A percentile compares a stretch with the other conserved stretches of the same genome.
Evolutionary conservation across 148 eudicot species (phyloP).

Genomic region (Chenopodium formosanum): DNA sequence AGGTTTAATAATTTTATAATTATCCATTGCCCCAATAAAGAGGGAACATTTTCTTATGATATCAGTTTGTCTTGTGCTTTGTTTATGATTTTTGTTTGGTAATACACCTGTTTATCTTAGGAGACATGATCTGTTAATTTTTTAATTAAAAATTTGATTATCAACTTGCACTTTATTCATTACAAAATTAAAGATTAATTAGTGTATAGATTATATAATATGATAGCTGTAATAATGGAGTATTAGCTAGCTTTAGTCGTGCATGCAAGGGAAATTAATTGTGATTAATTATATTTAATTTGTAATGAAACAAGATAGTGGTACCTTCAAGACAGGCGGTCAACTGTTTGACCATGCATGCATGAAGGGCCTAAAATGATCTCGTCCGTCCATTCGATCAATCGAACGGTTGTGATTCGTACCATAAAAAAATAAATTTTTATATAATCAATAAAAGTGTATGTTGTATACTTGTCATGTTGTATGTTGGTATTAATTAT

Average conservation of each 20-base stretch:
- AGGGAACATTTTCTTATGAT: conserved; percentile 40
- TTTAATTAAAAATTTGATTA: neutral
- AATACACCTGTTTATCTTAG: conserved; percentile 8
- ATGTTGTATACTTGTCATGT: neutral
- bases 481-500: conserved; percentile 11
- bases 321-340: conserved; percentile 15
- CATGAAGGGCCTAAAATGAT: neutral
- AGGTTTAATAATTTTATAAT: neutral
- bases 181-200: neutral
- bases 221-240: conserved; percentile 12
- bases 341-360: conserved; percentile 33
- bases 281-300: neutral
- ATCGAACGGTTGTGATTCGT: neutral
- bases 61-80: conserved; percentile 32
- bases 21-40: conserved; percentile 17
- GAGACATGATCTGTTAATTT: conserved; percentile 13
- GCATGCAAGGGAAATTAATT: conserved; percentile 15
- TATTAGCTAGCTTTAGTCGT: conserved; percentile 14
- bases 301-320: neutral
- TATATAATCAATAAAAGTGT: neutral
- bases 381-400: neutral
- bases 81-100: conserved; percentile 22
- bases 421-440: neutral
- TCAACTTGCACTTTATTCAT: conserved; percentile 11
- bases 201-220: neutral